These are phyloP conservation scores for Aspergillus novoparasiticus DNA, from an alignment of 2,329 filamentous ascomycete genomes.

Conservation along the genomic window DNA sequence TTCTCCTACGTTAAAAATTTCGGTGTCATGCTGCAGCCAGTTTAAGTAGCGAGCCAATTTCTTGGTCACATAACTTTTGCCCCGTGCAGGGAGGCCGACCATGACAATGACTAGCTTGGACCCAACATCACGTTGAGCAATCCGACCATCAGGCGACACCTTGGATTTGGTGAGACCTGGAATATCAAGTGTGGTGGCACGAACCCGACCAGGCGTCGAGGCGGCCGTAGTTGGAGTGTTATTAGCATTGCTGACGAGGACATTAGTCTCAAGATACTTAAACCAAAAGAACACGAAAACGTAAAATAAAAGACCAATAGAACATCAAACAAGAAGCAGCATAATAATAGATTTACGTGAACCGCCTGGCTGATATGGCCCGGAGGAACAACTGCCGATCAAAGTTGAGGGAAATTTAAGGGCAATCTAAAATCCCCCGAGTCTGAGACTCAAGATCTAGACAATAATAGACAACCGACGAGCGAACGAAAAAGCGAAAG, in stretches of 20 bases:
- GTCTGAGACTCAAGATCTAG: background rate
- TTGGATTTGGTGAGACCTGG: conserved; percentile 94
- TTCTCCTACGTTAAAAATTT: conserved; percentile 97
- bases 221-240: conserved; percentile 28
- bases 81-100: conserved; percentile 92
- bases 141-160: conserved; percentile 92
- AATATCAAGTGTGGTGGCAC: conserved; percentile 94
- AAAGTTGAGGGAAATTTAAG: conserved; percentile 3
- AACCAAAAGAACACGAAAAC: background rate
- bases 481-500: conserved; percentile 19
- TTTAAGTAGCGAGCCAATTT: conserved; percentile 94
- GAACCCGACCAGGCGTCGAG: conserved; percentile 74
- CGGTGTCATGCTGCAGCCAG: conserved; percentile 95
- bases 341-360: background rate
- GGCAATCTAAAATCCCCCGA: conserved; percentile 12
- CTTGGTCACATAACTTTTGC: conserved; percentile 99
- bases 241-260: conserved; percentile 9
- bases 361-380: conserved; percentile 8
- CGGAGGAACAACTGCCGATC: conserved; percentile 9
- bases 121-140: conserved; percentile 89
- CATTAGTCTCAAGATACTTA: background rate
- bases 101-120: conserved; percentile 97
- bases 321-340: conserved; percentile 7
- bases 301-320: background rate
- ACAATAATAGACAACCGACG: conserved; percentile 19